Evolutionary conservation across 352 stramenopile genomes (phyloP).

Genomic region (Pythium dissotocum): DNA sequence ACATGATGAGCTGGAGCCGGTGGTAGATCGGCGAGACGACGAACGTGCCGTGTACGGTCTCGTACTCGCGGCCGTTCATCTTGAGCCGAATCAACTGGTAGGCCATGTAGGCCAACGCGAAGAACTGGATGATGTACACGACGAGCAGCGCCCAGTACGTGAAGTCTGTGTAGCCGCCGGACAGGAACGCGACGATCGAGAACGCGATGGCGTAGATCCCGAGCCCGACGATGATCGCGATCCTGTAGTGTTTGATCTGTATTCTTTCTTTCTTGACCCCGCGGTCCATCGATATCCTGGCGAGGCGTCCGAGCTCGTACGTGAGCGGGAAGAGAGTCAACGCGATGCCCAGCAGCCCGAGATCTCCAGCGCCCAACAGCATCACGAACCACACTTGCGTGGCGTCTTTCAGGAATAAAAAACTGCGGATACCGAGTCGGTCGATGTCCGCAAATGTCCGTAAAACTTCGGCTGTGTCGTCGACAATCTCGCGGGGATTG

Average conservation of each 20-base stretch:
- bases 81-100: constrained; percentile 47
- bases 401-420: constrained; percentile 24
- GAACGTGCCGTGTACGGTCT: constrained; percentile 67
- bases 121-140: constrained; percentile 51
- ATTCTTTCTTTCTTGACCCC: constrained; percentile 40
- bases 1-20: constrained; percentile 70
- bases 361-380: constrained; percentile 29
- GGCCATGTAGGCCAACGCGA: constrained; percentile 56
- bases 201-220: not conserved
- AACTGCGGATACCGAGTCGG: constrained; percentile 49
- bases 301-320: constrained; percentile 64
- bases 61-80: constrained; percentile 51
- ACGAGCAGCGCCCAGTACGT: constrained; percentile 40
- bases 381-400: not conserved
- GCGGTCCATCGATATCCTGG: constrained; percentile 61
- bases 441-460: constrained; percentile 33
- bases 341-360: constrained; percentile 48
- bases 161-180: constrained; percentile 54
- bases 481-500: not conserved
- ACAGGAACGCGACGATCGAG: constrained; percentile 25
- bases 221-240: constrained; percentile 3
- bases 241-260: constrained; percentile 43
- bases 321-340: constrained; percentile 54
- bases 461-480: constrained; percentile 1
- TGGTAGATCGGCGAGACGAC: constrained; percentile 68